Percentiles rank a stretch among this genome's conserved stretches.
phyloP scores from a whole-genome alignment of 306 rosid species.

The Psophocarpus tetragonolobus region DNA sequence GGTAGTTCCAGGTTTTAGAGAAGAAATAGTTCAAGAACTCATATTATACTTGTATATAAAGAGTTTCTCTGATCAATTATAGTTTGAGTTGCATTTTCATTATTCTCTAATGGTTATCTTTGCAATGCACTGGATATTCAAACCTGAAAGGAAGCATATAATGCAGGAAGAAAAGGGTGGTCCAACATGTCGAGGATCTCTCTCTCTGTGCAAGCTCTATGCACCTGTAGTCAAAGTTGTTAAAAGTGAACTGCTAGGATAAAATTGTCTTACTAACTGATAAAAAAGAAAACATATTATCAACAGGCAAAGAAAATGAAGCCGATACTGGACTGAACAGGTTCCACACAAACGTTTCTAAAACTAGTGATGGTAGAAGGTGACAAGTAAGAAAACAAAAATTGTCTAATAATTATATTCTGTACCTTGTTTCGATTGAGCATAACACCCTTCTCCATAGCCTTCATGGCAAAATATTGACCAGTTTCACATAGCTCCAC shows the following conservation, averaged over 20 bases:
- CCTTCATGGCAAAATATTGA: conserved; percentile 83
- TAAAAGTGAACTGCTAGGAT: background rate
- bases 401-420: background rate
- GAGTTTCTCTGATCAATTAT: background rate
- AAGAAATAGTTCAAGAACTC: background rate
- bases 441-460: conserved; percentile 88
- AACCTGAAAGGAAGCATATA: conserved; percentile 60
- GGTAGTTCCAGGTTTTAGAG: background rate
- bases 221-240: conserved; percentile 59
- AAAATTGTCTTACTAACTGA: conserved; percentile 2
- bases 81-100: background rate
- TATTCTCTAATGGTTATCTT: background rate
- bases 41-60: background rate
- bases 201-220: conserved; percentile 96
- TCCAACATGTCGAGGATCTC: conserved; percentile 94
- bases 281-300: background rate
- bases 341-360: background rate
- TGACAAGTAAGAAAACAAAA: background rate
- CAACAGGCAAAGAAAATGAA: background rate
- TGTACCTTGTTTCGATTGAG: conserved; percentile 90
- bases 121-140: conserved; percentile 12
- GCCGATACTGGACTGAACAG: background rate
- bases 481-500: conserved; percentile 75
- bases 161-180: conserved; percentile 97
- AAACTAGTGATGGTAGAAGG: background rate